phyloP scores from a whole-genome alignment of 2,329 filamentous ascomycete genomes.

The Tolypocladium pustulatum region DNA sequence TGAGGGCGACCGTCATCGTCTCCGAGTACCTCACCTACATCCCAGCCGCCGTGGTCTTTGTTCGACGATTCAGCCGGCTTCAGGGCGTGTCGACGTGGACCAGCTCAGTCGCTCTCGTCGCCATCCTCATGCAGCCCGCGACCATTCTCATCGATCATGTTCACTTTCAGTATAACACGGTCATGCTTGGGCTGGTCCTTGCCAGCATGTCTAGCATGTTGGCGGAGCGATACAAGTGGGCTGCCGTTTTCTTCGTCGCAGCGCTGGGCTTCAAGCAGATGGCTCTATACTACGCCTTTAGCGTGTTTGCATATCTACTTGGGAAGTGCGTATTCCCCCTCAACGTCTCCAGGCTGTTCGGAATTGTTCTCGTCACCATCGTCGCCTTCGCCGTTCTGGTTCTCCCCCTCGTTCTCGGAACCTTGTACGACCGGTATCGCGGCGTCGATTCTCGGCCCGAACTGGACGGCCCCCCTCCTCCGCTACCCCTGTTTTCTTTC shows the following conservation, averaged over 20 bases:
- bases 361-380: conserved; percentile 64
- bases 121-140: conserved; percentile 83
- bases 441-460: conserved; percentile 49
- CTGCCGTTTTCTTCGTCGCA: conserved; percentile 84
- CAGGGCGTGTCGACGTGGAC: conserved; percentile 75
- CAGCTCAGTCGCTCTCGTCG: conserved; percentile 72
- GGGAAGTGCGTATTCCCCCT: conserved; percentile 77
- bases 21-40: conserved; percentile 89
- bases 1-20: conserved; percentile 83
- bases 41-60: conserved; percentile 75
- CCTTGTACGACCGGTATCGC: conserved; percentile 56
- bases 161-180: conserved; percentile 96
- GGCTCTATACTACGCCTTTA: conserved; percentile 93
- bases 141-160: conserved; percentile 90
- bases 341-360: conserved; percentile 56
- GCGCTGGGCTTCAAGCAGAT: conserved; percentile 99
- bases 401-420: conserved; percentile 62
- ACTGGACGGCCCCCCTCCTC: conserved; percentile 45
- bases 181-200: conserved; percentile 88
- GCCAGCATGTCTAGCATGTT: conserved; percentile 83
- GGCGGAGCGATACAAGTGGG: conserved; percentile 76
- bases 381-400: conserved; percentile 66
- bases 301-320: conserved; percentile 83
- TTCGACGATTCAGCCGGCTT: conserved; percentile 67
- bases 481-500: conserved; percentile 51